These are phyloP conservation scores for Verticillium albo-atrum DNA, from an alignment of 2,329 filamentous ascomycete genomes.

Conservation along the genomic window DNA sequence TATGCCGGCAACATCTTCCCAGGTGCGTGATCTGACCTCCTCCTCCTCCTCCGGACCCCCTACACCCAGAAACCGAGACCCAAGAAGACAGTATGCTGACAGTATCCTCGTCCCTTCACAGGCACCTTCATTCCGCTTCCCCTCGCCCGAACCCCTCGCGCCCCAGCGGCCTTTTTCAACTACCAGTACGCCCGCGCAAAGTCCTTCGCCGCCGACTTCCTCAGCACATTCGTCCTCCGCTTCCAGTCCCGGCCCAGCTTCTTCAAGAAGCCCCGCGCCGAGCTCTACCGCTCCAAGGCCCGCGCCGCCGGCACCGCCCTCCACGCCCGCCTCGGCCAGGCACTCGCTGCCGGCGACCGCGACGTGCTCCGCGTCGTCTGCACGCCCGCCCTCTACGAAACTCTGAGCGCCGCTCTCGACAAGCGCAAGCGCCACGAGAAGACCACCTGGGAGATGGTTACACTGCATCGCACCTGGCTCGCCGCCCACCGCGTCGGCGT, in stretches of 20 bases:
- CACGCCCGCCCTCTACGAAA: conserved; percentile 43
- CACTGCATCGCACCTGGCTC: conserved; percentile 46
- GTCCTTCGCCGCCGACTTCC: conserved; percentile 28
- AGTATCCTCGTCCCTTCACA: conserved; percentile 15
- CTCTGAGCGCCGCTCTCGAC: conserved; percentile 50
- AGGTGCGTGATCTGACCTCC: not conserved
- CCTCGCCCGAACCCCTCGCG: conserved; percentile 25
- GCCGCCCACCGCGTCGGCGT: conserved; percentile 49
- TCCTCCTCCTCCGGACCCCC: too few relatives aligned
- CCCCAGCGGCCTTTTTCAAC: conserved; percentile 20
- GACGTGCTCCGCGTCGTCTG: conserved; percentile 48
- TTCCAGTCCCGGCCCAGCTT: conserved; percentile 40
- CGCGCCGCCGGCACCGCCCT: conserved; percentile 52
- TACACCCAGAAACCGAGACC: not conserved
- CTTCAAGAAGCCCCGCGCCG: conserved; percentile 36
- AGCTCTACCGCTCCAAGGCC: conserved; percentile 35
- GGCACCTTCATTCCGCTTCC: conserved; percentile 45
- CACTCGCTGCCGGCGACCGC: conserved; percentile 55
- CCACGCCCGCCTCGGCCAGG: conserved; percentile 57
- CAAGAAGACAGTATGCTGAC: not conserved
- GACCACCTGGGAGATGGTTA: conserved; percentile 50
- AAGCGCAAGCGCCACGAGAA: conserved; percentile 40
- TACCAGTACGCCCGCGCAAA: conserved; percentile 33
- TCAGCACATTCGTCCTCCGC: conserved; percentile 32
- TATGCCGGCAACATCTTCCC: not conserved